Percentiles rank a stretch among this genome's conserved stretches.
These are phyloP conservation scores for Darksidea phi DNA, from an alignment of 495 filamentous ascomycete species.

Conservation along the genomic window DNA sequence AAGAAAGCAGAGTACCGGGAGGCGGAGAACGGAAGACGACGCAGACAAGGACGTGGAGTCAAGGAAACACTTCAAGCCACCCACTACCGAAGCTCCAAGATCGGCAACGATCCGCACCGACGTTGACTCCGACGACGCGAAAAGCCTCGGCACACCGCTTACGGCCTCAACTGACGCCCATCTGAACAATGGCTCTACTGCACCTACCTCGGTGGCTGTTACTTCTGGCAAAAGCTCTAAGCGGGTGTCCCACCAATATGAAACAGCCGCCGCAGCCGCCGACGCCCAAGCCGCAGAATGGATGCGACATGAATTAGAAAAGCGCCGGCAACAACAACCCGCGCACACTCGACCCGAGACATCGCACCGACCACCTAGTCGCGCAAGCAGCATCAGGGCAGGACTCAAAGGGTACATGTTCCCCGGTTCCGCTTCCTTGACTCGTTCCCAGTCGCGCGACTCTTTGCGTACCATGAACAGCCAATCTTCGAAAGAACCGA, in stretches of 20 bases:
- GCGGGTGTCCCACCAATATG: constrained; percentile 35
- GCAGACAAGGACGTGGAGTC: constrained; percentile 7
- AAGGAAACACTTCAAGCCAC: constrained; percentile 13
- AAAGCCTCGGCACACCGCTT: constrained; percentile 32
- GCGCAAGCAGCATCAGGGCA: constrained; percentile 34
- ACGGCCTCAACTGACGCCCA: constrained; percentile 39
- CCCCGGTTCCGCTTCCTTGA: constrained; percentile 26
- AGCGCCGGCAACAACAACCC: constrained; percentile 30
- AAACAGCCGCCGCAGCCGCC: constrained; percentile 29
- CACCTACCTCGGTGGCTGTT: constrained; percentile 40
- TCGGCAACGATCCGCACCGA: constrained; percentile 19
- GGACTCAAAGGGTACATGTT: constrained; percentile 41
- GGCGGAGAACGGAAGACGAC: constrained; percentile 17
- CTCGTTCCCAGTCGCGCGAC: constrained; percentile 28
- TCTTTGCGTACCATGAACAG: constrained; percentile 3
- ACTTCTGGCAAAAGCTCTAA: constrained; percentile 43
- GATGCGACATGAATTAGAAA: constrained; percentile 42
- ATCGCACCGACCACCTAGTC: constrained; percentile 27
- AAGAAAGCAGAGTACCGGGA: constrained; percentile 29
- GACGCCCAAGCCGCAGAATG: constrained; percentile 38
- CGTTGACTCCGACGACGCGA: constrained; percentile 34
- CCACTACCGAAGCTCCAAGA: constrained; percentile 21
- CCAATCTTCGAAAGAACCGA: constrained; percentile 6
- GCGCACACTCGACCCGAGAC: constrained; percentile 9
- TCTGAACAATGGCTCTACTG: constrained; percentile 38